Evolutionary conservation across 176 grass and related monocot genomes (phyloP).

Genomic region (Triticum dicoccoides): DNA sequence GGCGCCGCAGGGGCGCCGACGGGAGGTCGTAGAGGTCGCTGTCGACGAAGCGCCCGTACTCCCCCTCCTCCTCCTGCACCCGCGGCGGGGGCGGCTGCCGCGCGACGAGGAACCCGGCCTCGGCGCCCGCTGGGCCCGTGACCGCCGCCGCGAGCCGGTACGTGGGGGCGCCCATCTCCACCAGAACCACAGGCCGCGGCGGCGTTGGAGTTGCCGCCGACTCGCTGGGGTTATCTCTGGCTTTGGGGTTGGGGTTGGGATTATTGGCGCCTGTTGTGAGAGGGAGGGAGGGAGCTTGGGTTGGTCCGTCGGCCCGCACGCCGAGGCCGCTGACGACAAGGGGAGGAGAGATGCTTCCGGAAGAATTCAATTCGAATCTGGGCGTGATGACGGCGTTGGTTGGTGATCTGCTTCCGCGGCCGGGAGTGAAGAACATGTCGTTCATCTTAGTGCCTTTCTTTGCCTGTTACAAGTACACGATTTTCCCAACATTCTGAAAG

Average conservation of each 20-base stretch:
- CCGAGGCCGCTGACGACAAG: not conserved
- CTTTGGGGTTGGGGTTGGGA: not conserved
- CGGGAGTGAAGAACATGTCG: not conserved
- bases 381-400: not conserved
- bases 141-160: conserved; percentile 61
- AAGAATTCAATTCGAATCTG: conserved; percentile 9
- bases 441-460: not conserved
- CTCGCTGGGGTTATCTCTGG: not conserved
- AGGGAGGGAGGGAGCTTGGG: not conserved
- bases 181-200: not conserved
- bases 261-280: not conserved
- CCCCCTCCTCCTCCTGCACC: conserved; percentile 45
- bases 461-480: too few species aligned
- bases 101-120: conserved; percentile 67
- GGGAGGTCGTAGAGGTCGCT: conserved; percentile 95
- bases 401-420: conserved; percentile 2
- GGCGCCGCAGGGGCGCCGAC: conserved; percentile 42
- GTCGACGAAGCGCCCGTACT: conserved; percentile 64
- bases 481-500: too few species aligned
- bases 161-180: conserved; percentile 37
- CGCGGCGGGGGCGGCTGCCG: conserved; percentile 38
- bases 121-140: conserved; percentile 40
- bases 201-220: not conserved
- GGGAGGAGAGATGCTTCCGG: not conserved
- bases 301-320: not conserved